Conservation (phyloP, 495 filamentous ascomycete genomes). For the Neurospora tetraspora region DNA sequence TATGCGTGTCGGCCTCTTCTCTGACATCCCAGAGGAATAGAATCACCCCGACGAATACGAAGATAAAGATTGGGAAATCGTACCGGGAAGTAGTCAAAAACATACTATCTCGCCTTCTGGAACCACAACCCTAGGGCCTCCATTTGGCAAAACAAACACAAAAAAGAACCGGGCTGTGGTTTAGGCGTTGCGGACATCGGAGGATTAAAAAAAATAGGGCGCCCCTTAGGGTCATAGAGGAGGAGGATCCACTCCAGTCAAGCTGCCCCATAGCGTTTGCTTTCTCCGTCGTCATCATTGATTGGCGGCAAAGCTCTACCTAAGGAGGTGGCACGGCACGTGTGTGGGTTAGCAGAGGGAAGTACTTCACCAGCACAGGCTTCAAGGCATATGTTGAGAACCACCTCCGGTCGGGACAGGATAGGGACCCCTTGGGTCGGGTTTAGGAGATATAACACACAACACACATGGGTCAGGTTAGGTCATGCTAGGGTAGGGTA, state of each 20-base stretch:
- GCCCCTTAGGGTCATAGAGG: background rate
- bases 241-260: background rate
- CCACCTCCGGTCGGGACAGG: background rate
- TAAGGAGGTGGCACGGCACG: background rate
- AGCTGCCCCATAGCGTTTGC: background rate
- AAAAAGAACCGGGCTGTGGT: background rate
- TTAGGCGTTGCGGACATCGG: background rate
- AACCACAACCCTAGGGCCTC: background rate
- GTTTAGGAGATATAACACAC: background rate
- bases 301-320: background rate
- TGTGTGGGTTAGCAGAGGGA: background rate
- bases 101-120: background rate
- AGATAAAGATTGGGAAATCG: constrained; percentile 2
- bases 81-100: background rate
- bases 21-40: constrained; percentile 47
- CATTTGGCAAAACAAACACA: background rate
- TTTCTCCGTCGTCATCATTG: background rate
- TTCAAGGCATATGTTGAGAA: background rate
- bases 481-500: background rate
- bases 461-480: background rate
- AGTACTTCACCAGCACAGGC: background rate
- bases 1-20: constrained; percentile 59
- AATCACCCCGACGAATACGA: constrained; percentile 9
- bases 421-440: background rate
- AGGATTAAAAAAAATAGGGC: background rate